Percentiles rank a stretch among this genome's conserved stretches.
phyloP scores from a whole-genome alignment of 2,329 filamentous ascomycete genomes.

The Fusarium sp. region DNA sequence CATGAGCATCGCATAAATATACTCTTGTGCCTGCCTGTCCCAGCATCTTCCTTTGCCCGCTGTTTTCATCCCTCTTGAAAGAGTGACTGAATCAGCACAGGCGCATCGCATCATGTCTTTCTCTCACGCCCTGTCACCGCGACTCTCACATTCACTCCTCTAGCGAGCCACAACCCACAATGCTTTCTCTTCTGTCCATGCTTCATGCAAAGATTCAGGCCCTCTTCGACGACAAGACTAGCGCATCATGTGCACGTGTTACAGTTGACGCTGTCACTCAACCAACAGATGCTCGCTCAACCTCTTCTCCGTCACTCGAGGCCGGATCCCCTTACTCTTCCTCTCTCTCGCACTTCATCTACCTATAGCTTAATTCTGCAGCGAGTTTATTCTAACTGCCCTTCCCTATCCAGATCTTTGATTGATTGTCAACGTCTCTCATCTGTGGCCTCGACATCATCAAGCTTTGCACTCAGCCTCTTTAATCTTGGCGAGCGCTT shows the following conservation, averaged over 20 bases:
- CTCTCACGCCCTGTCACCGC: slow-evolving; percentile 16
- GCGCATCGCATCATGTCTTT: neutral
- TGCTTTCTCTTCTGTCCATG: neutral
- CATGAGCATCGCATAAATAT: slow-evolving; percentile 5
- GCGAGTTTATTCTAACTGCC: slow-evolving; percentile 34
- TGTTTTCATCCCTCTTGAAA: slow-evolving; percentile 13
- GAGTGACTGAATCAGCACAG: slow-evolving; percentile 39
- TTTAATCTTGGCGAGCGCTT: slow-evolving; percentile 12
- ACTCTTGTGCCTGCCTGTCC: neutral
- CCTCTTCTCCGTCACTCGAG: neutral
- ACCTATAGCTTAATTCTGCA: neutral
- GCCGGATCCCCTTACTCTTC: neutral
- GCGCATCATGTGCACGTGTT: slow-evolving; percentile 14
- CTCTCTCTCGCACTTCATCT: slow-evolving; percentile 11
- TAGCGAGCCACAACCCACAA: slow-evolving; percentile 13
- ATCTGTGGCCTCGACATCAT: slow-evolving; percentile 35
- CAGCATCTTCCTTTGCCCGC: neutral
- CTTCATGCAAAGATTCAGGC: slow-evolving; percentile 4
- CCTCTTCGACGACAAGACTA: slow-evolving; percentile 1
- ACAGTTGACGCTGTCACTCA: neutral
- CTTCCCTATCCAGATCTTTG: slow-evolving; percentile 32
- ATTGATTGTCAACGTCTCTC: slow-evolving; percentile 32
- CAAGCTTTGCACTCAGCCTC: slow-evolving; percentile 14
- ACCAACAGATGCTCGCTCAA: slow-evolving; percentile 12
- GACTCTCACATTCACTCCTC: slow-evolving; percentile 20